Evolutionary conservation across 345 rosid genomes (phyloP), one percentile per base, ranked within the genome.

Genomic region (Arabidopsis suecica): DNA sequence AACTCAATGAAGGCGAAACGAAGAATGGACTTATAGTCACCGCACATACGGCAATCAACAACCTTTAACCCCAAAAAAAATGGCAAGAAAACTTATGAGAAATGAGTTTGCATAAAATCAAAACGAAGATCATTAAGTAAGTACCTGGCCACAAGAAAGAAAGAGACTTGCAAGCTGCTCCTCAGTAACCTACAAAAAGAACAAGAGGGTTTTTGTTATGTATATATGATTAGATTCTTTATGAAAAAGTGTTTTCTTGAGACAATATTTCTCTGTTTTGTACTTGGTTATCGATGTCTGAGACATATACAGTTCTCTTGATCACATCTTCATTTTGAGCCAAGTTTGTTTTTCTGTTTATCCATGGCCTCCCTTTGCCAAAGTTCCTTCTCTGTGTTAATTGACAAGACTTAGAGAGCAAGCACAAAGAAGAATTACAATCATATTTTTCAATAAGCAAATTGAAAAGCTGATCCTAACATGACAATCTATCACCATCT

Each of bases 1-100:
- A 75, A 67, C 67, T 75, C 98, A 42, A 94, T 68, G 73, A 94
- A 94, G 50, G 98, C 98, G 72, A 94, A 89, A 18, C 90, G 95
- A 59, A 94, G 97, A 72, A 83, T 76, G 23, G 97, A 90, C 80
- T 86, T 88, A 11, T 91, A 87, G 79, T 95, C 99, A 45, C 99
- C 97, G 69, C 96, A 95, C 47, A 90, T 86, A 50, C 97, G 99
- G 65, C 97, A 95, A 73, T 95, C 97, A 83, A 91, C 90, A 78
- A 86, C 88, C 95, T 78, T 54, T 40, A 13, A 1, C 44, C 12
- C 49, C 36, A 23, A 69, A 23, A 5, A 59, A 23, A 5, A 59
- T 38, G 28, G 9, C 55, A 67, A 28, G 5, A 51, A 30, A 50
- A 38, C 4, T 10, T 18, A 38, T 61, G 48, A 61, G 33, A 33